Evolutionary conservation across 2,329 filamentous ascomycete genomes (phyloP).

Genomic region (Stagonosporopsis rhizophila): DNA sequence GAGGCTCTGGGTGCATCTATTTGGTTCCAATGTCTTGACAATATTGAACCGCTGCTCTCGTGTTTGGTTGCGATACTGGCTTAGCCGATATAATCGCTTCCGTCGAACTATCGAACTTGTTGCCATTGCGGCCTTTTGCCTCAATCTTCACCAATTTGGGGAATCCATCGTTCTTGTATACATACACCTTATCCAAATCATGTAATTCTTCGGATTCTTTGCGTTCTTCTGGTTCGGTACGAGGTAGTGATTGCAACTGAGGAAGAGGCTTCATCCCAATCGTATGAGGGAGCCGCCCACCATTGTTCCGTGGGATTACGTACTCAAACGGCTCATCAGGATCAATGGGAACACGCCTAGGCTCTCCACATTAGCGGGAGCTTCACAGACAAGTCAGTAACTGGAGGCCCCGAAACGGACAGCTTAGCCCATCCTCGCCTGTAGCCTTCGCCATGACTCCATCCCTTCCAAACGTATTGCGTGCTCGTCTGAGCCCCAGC

Average conservation of each 20-base stretch:
- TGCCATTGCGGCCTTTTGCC: no score
- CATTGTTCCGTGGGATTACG: not conserved
- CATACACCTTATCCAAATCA: no score
- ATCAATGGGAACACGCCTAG: not conserved
- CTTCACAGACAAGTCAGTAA: not conserved
- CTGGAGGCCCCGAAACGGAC: not conserved
- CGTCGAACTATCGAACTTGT: no score
- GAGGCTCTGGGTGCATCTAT: no score
- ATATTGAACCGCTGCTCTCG: no score
- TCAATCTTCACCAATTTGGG: no score
- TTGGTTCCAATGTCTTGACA: no score
- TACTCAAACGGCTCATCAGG: not conserved
- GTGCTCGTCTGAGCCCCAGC: not conserved
- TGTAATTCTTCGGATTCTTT: no score
- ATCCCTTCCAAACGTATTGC: slow-evolving; percentile 15
- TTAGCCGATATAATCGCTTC: no score
- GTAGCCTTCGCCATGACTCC: slow-evolving; percentile 9
- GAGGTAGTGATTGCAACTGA: no score
- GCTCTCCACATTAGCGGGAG: not conserved
- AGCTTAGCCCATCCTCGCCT: slow-evolving; percentile 15
- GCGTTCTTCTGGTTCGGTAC: not conserved
- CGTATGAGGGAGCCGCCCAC: not conserved
- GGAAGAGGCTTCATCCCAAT: not conserved
- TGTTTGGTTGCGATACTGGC: no score
- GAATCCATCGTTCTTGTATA: no score